Evolutionary conservation across 2,329 filamentous ascomycete genomes (phyloP).

Genomic region (Akanthomyces uredinophilus): DNA sequence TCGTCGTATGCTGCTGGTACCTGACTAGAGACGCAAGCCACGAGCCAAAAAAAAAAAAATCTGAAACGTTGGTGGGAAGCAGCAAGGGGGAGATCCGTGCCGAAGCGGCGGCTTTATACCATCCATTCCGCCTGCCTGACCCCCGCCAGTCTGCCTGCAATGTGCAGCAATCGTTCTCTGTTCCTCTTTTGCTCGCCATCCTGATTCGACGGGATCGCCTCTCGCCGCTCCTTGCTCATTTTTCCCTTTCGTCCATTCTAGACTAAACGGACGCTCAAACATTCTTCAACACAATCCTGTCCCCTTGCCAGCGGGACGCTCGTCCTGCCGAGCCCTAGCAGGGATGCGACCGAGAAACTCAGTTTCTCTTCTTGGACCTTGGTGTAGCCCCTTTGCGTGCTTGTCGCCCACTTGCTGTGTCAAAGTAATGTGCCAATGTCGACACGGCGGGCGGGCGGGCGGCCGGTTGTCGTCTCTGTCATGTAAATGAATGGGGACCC

Average conservation of each 20-base stretch:
- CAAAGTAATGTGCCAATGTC: slow-evolving; percentile 6
- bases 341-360: slow-evolving; percentile 5
- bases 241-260: background rate
- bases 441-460: background rate
- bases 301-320: slow-evolving; percentile 1
- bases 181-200: background rate
- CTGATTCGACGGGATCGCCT: background rate
- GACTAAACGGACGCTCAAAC: background rate
- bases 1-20: no score
- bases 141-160: no score
- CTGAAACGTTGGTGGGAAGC: slow-evolving; percentile 9
- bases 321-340: slow-evolving; percentile 2
- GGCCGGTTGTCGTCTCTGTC: background rate
- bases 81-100: slow-evolving; percentile 8
- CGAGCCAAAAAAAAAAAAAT: slow-evolving; percentile 8
- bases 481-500: slow-evolving; percentile 3
- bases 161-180: background rate
- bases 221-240: background rate
- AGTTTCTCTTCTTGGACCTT: slow-evolving; percentile 2
- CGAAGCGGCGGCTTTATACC: background rate
- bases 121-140: background rate
- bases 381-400: background rate
- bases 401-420: background rate
- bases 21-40: no score
- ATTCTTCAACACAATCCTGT: slow-evolving; percentile 1